Conservation (phyloP, 352 stramenopile genomes). For the Hyaloperonospora brassicae region DNA sequence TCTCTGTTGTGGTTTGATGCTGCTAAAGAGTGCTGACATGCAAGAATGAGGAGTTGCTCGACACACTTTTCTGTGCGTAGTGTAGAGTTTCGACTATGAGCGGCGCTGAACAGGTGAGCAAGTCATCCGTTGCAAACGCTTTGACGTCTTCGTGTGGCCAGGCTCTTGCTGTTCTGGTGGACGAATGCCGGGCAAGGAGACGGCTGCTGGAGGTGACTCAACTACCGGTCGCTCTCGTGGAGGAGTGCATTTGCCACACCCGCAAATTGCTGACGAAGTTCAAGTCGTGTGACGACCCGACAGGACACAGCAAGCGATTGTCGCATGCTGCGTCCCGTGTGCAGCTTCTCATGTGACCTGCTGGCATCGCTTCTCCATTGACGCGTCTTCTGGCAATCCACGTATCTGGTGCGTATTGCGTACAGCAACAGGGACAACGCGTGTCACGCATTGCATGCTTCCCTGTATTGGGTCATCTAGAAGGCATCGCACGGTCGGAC, state of each 20-base stretch:
- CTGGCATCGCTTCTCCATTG: too few species aligned
- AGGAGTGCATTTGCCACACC: conserved; percentile 47
- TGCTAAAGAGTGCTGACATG: too few species aligned
- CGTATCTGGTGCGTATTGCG: too few species aligned
- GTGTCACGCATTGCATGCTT: too few species aligned
- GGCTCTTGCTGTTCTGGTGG: neutral
- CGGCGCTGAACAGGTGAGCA: conserved; percentile 28
- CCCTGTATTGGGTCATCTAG: too few species aligned
- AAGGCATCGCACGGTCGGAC: too few species aligned
- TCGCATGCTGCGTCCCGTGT: conserved; percentile 17
- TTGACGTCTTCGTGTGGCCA: too few species aligned
- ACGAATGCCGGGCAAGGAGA: conserved; percentile 18
- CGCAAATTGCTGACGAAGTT: conserved; percentile 51
- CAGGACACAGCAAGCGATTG: conserved; percentile 20
- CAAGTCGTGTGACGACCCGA: conserved; percentile 8
- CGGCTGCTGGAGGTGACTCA: conserved; percentile 12
- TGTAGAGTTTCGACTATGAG: conserved; percentile 52
- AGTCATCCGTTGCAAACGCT: neutral
- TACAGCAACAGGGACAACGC: too few species aligned
- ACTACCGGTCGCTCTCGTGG: conserved; percentile 12
- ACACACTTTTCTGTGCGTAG: conserved; percentile 48
- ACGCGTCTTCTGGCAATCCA: too few species aligned
- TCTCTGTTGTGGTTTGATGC: too few species aligned
- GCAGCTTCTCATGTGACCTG: too few species aligned
- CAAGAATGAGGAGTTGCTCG: conserved; percentile 8